Conservation (phyloP, 495 filamentous ascomycete species). For the Talaromyces proteolyticus region DNA sequence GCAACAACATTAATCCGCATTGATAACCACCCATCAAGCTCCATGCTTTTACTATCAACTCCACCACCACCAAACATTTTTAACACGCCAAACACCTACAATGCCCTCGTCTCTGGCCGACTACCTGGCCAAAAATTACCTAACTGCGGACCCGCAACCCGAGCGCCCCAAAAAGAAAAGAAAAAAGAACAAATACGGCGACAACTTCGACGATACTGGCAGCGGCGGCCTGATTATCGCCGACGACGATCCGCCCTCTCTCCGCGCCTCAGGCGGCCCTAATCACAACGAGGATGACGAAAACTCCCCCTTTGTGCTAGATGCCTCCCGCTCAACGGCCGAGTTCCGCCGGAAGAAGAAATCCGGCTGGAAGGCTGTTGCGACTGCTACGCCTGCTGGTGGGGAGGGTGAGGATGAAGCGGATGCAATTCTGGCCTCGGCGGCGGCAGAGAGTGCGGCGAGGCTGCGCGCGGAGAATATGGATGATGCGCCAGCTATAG, state of each 20-base stretch:
- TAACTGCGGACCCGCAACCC: conserved; percentile 61
- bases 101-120: conserved; percentile 53
- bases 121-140: conserved; percentile 94
- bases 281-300: conserved; percentile 41
- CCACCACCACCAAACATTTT: not conserved
- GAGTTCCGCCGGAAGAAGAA: conserved; percentile 78
- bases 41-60: not conserved
- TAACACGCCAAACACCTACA: conserved; percentile 6
- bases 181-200: conserved; percentile 74
- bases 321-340: conserved; percentile 39
- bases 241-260: conserved; percentile 81
- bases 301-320: conserved; percentile 38
- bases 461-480: conserved; percentile 30
- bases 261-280: conserved; percentile 38
- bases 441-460: conserved; percentile 56
- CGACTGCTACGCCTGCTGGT: conserved; percentile 31
- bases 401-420: conserved; percentile 50
- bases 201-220: conserved; percentile 24
- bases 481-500: conserved; percentile 39
- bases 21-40: not conserved
- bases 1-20: conserved; percentile 8
- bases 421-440: conserved; percentile 75
- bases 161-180: conserved; percentile 67
- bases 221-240: conserved; percentile 75
- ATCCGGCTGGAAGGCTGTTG: conserved; percentile 70